A percentile compares a stretch with the other conserved stretches of the same genome.
phyloP scores from a whole-genome alignment of 2,329 filamentous ascomycete genomes.

The Lachnellula hyalina region DNA sequence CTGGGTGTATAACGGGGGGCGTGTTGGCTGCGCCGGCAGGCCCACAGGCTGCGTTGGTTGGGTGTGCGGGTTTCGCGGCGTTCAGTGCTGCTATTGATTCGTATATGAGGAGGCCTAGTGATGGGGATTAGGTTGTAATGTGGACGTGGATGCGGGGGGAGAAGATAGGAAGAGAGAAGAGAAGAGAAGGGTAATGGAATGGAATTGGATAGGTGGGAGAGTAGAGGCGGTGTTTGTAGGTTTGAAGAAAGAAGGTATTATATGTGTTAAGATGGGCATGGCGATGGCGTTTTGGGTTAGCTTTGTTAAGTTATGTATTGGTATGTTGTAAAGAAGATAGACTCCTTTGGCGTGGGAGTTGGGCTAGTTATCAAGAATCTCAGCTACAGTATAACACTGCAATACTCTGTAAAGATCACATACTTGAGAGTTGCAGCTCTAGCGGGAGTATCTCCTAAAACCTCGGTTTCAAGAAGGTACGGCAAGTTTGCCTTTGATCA shows the following conservation, averaged over 20 bases:
- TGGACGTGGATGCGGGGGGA: not conserved
- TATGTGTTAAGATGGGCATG: not conserved
- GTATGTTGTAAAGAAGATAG: not conserved
- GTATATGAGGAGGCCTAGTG: constrained; percentile 76
- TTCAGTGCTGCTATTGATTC: constrained; percentile 89
- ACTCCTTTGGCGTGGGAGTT: not conserved
- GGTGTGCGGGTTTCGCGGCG: constrained; percentile 89
- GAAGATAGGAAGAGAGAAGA: not conserved
- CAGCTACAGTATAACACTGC: not conserved
- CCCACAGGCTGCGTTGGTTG: constrained; percentile 79
- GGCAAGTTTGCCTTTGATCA: too few species aligned
- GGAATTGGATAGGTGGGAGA: not conserved
- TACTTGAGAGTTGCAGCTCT: not conserved
- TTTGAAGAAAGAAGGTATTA: not conserved
- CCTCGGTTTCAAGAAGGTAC: not conserved
- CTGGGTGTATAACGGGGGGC: constrained; percentile 87
- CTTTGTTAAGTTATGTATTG: not conserved
- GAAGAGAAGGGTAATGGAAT: not conserved
- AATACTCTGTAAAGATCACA: not conserved
- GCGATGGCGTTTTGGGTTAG: not conserved
- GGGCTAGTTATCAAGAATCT: not conserved
- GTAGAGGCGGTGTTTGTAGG: not conserved
- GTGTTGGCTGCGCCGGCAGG: constrained; percentile 82
- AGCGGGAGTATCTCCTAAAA: not conserved
- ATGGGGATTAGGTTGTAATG: constrained; percentile 36